These are phyloP conservation scores for Umbilicaria muhlenbergii DNA, from an alignment of 495 filamentous ascomycete species.

Conservation along the genomic window DNA sequence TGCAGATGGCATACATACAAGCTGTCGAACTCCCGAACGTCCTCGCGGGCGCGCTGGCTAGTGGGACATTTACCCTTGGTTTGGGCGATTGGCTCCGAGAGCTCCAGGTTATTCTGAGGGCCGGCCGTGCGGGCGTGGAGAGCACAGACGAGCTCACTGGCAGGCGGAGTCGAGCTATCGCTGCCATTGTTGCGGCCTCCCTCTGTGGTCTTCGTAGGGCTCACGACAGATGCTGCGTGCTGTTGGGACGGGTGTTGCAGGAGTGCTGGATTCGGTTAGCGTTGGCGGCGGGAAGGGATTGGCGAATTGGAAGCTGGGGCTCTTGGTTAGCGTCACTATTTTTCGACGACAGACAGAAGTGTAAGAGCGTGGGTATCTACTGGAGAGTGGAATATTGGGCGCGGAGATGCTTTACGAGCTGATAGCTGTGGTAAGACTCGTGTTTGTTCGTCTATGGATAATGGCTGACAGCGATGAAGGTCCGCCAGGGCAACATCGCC, in stretches of 20 bases:
- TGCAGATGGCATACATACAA: constrained; percentile 1
- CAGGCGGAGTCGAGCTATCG: constrained; percentile 4
- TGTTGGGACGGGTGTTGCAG: no score
- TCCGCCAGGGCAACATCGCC: constrained; percentile 68
- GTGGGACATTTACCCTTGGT: not conserved
- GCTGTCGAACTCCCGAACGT: constrained; percentile 7
- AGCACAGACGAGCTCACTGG: not conserved
- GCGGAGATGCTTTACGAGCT: constrained; percentile 82
- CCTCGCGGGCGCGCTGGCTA: not conserved
- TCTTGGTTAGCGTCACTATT: no score
- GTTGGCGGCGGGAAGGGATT: not conserved
- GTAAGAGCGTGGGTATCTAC: no score
- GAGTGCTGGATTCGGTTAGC: not conserved
- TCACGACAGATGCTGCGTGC: no score
- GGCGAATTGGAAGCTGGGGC: not conserved
- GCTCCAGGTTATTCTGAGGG: not conserved
- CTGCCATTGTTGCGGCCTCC: constrained; percentile 3
- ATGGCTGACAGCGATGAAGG: constrained; percentile 32
- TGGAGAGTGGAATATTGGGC: no score
- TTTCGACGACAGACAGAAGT: no score
- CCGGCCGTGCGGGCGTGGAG: not conserved
- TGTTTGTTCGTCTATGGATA: constrained; percentile 16
- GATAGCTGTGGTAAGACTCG: constrained; percentile 62
- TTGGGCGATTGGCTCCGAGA: not conserved
- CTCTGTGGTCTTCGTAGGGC: no score